Percentiles rank a stretch among this genome's conserved stretches.
phyloP scores from a whole-genome alignment of 768 basidiomycete species.

The Pluteus cervinus region DNA sequence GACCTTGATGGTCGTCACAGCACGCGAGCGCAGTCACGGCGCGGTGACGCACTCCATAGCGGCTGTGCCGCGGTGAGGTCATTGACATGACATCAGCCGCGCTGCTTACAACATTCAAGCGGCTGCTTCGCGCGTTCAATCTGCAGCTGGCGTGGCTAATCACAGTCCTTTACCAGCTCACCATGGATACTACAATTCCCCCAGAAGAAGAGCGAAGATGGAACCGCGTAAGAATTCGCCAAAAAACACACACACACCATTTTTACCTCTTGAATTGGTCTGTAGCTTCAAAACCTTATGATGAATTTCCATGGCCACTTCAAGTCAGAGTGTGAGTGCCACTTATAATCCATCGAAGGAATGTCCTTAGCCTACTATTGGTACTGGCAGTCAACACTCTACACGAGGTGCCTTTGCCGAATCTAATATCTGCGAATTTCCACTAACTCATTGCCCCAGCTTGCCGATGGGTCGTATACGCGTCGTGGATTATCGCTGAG shows the following conservation, averaged over 20 bases:
- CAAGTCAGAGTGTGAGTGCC: constrained; percentile 39
- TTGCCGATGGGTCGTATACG: constrained; percentile 47
- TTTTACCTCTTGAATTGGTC: neutral
- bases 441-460: constrained; percentile 19
- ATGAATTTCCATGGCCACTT: constrained; percentile 33
- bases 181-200: neutral
- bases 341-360: neutral
- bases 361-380: neutral
- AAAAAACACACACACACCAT: too few relatives aligned
- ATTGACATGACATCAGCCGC: too few relatives aligned
- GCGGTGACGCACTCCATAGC: too few relatives aligned
- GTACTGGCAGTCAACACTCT: constrained; percentile 32
- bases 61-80: too few relatives aligned
- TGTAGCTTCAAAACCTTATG: constrained; percentile 27
- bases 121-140: too few relatives aligned
- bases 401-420: constrained; percentile 28
- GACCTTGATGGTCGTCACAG: too few relatives aligned
- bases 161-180: too few relatives aligned
- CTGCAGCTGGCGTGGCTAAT: too few relatives aligned
- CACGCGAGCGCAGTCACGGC: too few relatives aligned
- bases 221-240: constrained; percentile 11
- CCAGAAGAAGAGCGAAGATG: constrained; percentile 17
- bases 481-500: constrained; percentile 35
- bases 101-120: too few relatives aligned
- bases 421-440: neutral